phyloP scores from a whole-genome alignment of 371 early-diverging fungal species.

The Conidiobolus incongruus region DNA sequence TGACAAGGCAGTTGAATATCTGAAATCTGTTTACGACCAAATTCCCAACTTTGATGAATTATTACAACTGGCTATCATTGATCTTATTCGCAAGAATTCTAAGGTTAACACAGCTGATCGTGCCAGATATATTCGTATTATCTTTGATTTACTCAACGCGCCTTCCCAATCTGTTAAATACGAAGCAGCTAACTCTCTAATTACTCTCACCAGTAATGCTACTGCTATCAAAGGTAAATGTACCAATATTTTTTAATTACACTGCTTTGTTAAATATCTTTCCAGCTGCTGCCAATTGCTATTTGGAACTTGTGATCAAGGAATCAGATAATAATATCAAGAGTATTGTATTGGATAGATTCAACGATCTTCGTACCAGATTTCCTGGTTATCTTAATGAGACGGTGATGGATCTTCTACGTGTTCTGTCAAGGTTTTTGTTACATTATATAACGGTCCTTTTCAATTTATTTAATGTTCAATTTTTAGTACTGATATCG shows the following conservation, averaged over 20 bases:
- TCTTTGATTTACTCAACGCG: conserved; percentile 61
- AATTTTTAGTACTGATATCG: conserved; percentile 71
- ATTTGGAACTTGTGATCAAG: conserved; percentile 70
- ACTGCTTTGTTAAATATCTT: not conserved
- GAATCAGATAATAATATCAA: conserved; percentile 96
- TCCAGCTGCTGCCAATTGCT: conserved; percentile 71
- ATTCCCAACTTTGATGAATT: conserved; percentile 69
- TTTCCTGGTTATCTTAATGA: conserved; percentile 74
- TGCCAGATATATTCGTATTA: conserved; percentile 49
- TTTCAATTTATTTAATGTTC: conserved; percentile 25
- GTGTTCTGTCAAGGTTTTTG: conserved; percentile 49
- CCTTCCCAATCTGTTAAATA: conserved; percentile 80
- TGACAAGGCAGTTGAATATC: conserved; percentile 57
- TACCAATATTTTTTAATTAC: not conserved
- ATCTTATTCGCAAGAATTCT: conserved; percentile 82
- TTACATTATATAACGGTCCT: not conserved
- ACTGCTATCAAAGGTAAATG: conserved; percentile 63
- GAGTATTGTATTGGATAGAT: conserved; percentile 77
- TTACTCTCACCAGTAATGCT: conserved; percentile 63
- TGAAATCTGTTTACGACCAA: conserved; percentile 42
- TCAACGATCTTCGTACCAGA: conserved; percentile 64
- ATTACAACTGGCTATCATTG: conserved; percentile 80
- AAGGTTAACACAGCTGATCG: conserved; percentile 53
- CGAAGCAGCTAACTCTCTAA: conserved; percentile 85
- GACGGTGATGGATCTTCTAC: conserved; percentile 78